Percentiles rank a stretch among this genome's conserved stretches.
Evolutionary conservation across 257 asterid species (phyloP).

Genomic region (Ehretia macrophylla): DNA sequence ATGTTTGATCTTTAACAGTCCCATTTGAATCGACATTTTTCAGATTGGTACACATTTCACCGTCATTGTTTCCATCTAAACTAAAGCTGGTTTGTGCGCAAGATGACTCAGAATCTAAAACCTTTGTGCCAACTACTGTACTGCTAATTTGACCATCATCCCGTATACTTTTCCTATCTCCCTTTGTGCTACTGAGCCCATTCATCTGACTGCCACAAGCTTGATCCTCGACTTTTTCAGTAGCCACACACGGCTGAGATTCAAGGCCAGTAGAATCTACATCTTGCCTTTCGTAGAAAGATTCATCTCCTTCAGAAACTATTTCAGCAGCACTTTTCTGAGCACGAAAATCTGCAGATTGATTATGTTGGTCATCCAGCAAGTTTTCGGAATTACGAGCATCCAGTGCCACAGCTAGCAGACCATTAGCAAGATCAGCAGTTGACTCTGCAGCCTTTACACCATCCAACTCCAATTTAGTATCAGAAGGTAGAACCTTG

Average conservation of each 20-base stretch:
- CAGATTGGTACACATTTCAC: slow-evolving; percentile 31
- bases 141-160: slow-evolving; percentile 30
- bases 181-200: slow-evolving; percentile 34
- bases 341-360: slow-evolving; percentile 29
- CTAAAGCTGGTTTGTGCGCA: slow-evolving; percentile 37
- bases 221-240: slow-evolving; percentile 34
- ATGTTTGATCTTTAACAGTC: slow-evolving; percentile 23
- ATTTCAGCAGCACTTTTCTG: slow-evolving; percentile 29
- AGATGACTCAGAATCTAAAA: slow-evolving; percentile 62
- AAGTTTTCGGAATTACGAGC: slow-evolving; percentile 35
- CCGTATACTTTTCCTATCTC: slow-evolving; percentile 25
- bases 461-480: slow-evolving; percentile 37
- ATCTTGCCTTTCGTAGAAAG: slow-evolving; percentile 27
- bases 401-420: slow-evolving; percentile 25
- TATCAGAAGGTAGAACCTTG: slow-evolving; percentile 29
- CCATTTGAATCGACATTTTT: slow-evolving; percentile 35
- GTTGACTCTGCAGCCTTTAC: slow-evolving; percentile 35
- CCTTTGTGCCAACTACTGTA: slow-evolving; percentile 31
- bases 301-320: slow-evolving; percentile 29
- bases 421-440: slow-evolving; percentile 29
- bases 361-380: slow-evolving; percentile 35
- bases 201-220: slow-evolving; percentile 41
- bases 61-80: slow-evolving; percentile 38
- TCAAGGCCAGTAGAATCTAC: slow-evolving; percentile 29
- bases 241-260: slow-evolving; percentile 31